Base-by-base conservation (phyloP, 2,329 filamentous ascomycete genomes). In the Annulohypoxylon truncatum region DNA sequence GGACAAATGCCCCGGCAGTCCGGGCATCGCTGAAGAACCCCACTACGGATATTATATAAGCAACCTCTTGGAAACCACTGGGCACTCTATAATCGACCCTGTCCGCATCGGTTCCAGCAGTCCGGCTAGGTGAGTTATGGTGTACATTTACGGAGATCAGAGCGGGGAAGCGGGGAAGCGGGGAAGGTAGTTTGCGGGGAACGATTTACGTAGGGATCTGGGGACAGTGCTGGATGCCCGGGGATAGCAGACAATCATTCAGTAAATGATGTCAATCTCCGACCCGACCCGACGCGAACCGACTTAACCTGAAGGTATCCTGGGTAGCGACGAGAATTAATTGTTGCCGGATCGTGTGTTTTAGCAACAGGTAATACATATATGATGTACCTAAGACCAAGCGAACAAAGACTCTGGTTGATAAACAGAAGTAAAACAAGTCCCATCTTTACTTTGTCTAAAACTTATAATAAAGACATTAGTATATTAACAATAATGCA, bases 151-250 rank as follows among this genome's bases (percentile, higher is more conserved):
- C 51, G 59, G 59, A 62, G 60, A 40, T 57, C 12, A 22, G 22
- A 22, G 60, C 47, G 60, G 60, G 60, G 35, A 38, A 38, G 35
- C 12, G 35, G 35, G 53, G 52, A 33, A 44, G 40, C n/a, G 53
- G 53, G 28, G 53, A 38, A 58, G 3, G 31, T n/a, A 33, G 26
- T 40, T 40, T 26, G 20, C 12, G 31, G 20, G 22, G 33, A 53
- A 8, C 51, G 38, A 20, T 22, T 35, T n/a, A n/a, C n/a, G n/a
- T n/a, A 35, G 33, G n/a, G n/a, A 40, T 1, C 15, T 40, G 35
- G 33, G 35, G 7, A n/a, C 6, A 38, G n/a, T 10, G n/a, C n/a
- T n/a, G n/a, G n/a, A n/a, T 31, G 35, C n/a, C n/a, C n/a, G 35
- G n/a, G 35, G 29, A 15, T 7, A 9, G 7, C 7, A 12, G 22